These are phyloP conservation scores for Pistacia atlantica DNA, from an alignment of 345 rosid genomes.

Conservation along the genomic window DNA sequence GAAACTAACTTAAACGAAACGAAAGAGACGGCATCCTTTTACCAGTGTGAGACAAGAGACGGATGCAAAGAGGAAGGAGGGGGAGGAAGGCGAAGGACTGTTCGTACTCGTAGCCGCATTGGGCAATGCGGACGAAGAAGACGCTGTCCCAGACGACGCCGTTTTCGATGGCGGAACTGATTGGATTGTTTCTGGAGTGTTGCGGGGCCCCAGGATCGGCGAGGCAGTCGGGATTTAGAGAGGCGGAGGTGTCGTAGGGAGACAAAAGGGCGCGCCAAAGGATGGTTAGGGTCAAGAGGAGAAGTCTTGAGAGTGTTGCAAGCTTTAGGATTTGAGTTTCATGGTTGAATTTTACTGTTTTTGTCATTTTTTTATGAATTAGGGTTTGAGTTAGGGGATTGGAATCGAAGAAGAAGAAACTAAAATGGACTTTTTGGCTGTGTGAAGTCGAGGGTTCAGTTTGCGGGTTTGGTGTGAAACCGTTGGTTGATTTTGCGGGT, in stretches of 20 bases:
- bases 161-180: constrained; percentile 50
- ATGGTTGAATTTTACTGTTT: constrained; percentile 24
- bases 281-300: constrained; percentile 51
- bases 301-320: constrained; percentile 59
- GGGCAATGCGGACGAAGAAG: constrained; percentile 71
- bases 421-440: no score
- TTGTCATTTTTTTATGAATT: neutral
- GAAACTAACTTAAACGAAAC: neutral
- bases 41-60: constrained; percentile 67
- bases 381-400: neutral
- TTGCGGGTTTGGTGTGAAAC: no score
- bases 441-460: no score
- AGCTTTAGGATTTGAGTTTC: constrained; percentile 47
- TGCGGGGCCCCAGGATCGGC: constrained; percentile 16
- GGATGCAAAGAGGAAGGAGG: constrained; percentile 66
- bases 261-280: constrained; percentile 66
- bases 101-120: constrained; percentile 95
- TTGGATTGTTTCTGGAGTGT: constrained; percentile 15
- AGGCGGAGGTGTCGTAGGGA: constrained; percentile 89
- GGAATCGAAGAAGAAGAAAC: neutral
- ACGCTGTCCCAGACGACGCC: constrained; percentile 90
- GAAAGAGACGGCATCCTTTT: neutral
- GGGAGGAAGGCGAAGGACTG: constrained; percentile 92
- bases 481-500: no score
- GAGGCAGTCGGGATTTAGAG: constrained; percentile 63